These are phyloP conservation scores for Nannochloropsis oceanica DNA, from an alignment of 108 stramenopile species.

Conservation along the genomic window DNA sequence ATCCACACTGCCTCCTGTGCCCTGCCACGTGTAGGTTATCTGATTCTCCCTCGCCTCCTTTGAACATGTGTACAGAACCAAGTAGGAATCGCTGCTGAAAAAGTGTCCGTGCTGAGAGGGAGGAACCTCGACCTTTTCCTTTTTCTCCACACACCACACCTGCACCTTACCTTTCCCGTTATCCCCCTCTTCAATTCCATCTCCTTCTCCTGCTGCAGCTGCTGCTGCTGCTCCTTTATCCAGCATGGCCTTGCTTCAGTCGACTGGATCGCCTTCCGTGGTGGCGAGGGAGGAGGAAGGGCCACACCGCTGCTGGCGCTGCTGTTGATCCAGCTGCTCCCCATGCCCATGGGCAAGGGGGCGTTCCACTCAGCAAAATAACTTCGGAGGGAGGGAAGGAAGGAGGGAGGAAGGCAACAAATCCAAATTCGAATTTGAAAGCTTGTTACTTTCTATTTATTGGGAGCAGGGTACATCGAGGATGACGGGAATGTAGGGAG, in stretches of 20 bases:
- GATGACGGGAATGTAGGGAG: neutral
- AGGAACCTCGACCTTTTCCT: neutral
- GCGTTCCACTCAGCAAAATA: constrained; percentile 26
- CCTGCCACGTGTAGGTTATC: constrained; percentile 50
- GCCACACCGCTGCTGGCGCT: too few relatives aligned
- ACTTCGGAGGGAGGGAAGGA: neutral
- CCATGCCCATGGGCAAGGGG: constrained; percentile 18
- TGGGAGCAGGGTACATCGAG: too few relatives aligned
- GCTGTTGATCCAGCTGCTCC: neutral
- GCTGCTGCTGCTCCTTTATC: neutral
- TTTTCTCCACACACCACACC: constrained; percentile 31
- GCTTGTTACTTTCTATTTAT: too few relatives aligned
- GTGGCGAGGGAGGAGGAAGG: too few relatives aligned
- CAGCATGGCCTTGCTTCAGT: neutral
- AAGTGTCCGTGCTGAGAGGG: constrained; percentile 39
- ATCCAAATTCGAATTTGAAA: neutral
- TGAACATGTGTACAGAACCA: constrained; percentile 38
- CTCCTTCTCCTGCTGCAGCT: neutral
- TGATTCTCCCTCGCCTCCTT: constrained; percentile 12
- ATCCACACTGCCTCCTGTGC: constrained; percentile 9
- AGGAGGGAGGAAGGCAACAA: neutral
- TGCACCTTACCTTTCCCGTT: constrained; percentile 30
- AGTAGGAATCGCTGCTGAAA: constrained; percentile 43
- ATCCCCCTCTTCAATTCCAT: constrained; percentile 27
- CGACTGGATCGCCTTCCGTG: too few relatives aligned